These are phyloP conservation scores for Globisporangium cylindrosporum DNA, from an alignment of 352 stramenopile genomes.

Conservation along the genomic window DNA sequence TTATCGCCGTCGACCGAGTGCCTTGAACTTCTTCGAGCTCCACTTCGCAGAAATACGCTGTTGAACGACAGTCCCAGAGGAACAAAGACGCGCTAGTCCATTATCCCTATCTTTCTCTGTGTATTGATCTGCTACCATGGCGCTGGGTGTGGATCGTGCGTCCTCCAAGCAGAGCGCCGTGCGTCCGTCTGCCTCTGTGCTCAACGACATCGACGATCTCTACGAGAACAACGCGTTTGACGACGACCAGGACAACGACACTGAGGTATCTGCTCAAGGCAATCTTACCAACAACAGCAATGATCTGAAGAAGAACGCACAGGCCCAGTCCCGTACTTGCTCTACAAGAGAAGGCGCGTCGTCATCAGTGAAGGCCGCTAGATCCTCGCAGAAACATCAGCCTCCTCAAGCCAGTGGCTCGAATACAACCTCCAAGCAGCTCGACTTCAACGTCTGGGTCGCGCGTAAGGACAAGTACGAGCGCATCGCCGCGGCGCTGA, in stretches of 20 bases:
- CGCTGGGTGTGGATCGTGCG: slow-evolving; percentile 16
- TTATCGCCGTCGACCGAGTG: not conserved
- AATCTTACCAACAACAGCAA: slow-evolving; percentile 18
- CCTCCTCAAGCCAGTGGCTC: not conserved
- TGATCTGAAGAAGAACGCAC: slow-evolving; percentile 6
- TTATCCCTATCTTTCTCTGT: not conserved
- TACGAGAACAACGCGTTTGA: slow-evolving; percentile 79
- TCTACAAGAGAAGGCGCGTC: not conserved
- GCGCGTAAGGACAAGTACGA: slow-evolving; percentile 87
- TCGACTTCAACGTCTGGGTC: slow-evolving; percentile 85
- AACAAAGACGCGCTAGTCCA: not conserved
- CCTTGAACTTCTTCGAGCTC: not conserved
- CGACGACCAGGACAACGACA: slow-evolving; percentile 40
- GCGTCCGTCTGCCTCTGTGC: slow-evolving; percentile 27
- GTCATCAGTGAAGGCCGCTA: not conserved
- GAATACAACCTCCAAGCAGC: slow-evolving; percentile 14
- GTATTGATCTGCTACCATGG: slow-evolving; percentile 18
- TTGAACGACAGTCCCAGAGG: not conserved
- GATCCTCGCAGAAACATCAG: not conserved
- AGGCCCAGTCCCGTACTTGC: not conserved
- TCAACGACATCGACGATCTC: slow-evolving; percentile 69
- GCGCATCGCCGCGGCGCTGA: slow-evolving; percentile 57
- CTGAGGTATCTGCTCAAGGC: not conserved
- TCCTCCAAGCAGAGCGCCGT: slow-evolving; percentile 22
- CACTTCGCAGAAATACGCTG: not conserved